Evolutionary conservation across 2,329 filamentous ascomycete genomes (phyloP).

Genomic region (Cylindrodendrum hubeiense): DNA sequence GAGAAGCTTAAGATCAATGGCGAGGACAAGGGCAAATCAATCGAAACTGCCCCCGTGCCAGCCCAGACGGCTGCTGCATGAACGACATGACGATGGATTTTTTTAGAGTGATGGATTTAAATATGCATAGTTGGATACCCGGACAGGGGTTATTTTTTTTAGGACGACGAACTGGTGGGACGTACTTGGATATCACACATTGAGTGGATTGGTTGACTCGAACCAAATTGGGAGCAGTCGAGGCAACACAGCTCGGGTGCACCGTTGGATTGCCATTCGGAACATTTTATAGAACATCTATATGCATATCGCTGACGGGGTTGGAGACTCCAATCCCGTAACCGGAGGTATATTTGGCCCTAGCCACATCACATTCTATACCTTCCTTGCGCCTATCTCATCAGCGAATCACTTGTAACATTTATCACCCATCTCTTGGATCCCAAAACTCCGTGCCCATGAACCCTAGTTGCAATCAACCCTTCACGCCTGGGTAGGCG

Average conservation of each 20-base stretch:
- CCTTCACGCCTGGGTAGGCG: constrained; percentile 14
- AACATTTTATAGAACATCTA: constrained; percentile 19
- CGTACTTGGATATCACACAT: neutral
- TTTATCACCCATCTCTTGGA: constrained; percentile 1
- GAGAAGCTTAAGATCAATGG: constrained; percentile 50
- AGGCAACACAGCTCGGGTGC: constrained; percentile 8
- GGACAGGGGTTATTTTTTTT: neutral
- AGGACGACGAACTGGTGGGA: neutral
- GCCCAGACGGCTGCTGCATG: constrained; percentile 28
- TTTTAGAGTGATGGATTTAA: constrained; percentile 24
- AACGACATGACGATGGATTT: constrained; percentile 5
- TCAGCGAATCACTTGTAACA: neutral
- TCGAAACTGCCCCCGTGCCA: neutral
- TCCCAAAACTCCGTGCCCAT: neutral
- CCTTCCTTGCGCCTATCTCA: neutral
- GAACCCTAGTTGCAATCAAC: neutral
- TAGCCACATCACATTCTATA: neutral
- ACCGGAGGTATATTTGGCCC: constrained; percentile 6
- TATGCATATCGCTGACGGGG: constrained; percentile 10
- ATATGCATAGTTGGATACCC: neutral
- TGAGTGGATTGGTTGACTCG: constrained; percentile 1
- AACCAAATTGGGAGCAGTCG: neutral
- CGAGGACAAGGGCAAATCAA: constrained; percentile 35
- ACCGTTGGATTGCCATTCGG: constrained; percentile 10
- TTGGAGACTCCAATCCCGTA: neutral